Base-by-base conservation (phyloP, 2,329 filamentous ascomycete genomes). In the Atkinsonella hypoxylon region DNA sequence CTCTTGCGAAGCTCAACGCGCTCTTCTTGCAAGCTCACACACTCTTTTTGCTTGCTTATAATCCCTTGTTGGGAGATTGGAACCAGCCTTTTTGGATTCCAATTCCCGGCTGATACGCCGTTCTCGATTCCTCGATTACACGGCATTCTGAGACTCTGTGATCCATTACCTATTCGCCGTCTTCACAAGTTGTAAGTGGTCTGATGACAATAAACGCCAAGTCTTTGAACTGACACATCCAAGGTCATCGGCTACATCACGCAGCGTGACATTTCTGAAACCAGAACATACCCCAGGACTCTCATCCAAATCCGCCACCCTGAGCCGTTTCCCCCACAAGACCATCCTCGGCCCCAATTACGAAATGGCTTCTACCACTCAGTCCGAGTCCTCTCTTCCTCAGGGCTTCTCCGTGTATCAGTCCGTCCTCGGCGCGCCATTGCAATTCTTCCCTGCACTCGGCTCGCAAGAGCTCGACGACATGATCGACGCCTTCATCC, bases 371-470 rank as follows among this genome's bases (percentile, higher is more conserved):
- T 51, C 56, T 34, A 45, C 48, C 40, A 41, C 46, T 18, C 39
- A 44, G 45, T 53, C 53, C 34, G 49, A 53, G 6, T 56, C 59
- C 47, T 53, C 53, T 50, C 57, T 68, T 32, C 64, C 65, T 46
- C 62, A 73, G 66, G 76, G 76, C 51, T 81, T 81, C 64, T 79
- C 78, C 53, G 71, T 83, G 62, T 79, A 74, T 61, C 80, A 83
- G 69, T 71, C 77, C 42, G 63, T 70, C 46, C 68, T 79, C 50
- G 79, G 79, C 48, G 72, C 74, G 45, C 67, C 74, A 54, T 70
- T 83, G 51, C 70, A 88, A 67, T 81, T 88, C 75, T 67, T 82
- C 63, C 76, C 87, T 69, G 68, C 83, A 59, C 69, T 88, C 66
- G 70, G 82, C 61, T 71, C 76, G 54, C 58, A 77, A 66, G 75